A percentile compares a stretch with the other conserved stretches of the same genome.
Conservation (phyloP, 805 yeast genomes). For the Ogataea trehalophila region DNA sequence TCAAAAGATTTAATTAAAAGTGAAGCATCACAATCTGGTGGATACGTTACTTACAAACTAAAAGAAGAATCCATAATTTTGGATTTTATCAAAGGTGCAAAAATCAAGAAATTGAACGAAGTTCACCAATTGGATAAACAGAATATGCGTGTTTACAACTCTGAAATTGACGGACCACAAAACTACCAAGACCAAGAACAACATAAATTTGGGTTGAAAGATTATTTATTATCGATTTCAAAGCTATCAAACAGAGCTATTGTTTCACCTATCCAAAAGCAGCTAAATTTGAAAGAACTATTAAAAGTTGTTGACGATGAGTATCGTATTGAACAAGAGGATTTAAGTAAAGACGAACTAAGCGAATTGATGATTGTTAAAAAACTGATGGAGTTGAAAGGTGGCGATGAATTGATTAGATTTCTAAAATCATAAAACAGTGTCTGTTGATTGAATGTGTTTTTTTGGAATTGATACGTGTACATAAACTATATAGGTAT, state of each 20-base stretch:
- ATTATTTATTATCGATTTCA: constrained; percentile 29
- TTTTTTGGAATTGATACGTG: too few relatives aligned
- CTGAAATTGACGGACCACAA: constrained; percentile 10
- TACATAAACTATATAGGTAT: too few relatives aligned
- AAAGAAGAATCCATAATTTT: constrained; percentile 65
- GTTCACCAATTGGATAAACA: constrained; percentile 30
- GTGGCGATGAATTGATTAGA: constrained; percentile 56
- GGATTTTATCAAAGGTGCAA: constrained; percentile 60
- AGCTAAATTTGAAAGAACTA: constrained; percentile 43
- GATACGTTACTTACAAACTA: constrained; percentile 49
- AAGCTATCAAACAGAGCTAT: constrained; percentile 30
- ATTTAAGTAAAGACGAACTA: constrained; percentile 36
- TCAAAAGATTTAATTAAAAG: constrained; percentile 22
- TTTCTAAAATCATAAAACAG: constrained; percentile 39
- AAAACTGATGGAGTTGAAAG: constrained; percentile 60
- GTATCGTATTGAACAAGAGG: constrained; percentile 13
- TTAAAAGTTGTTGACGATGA: constrained; percentile 34
- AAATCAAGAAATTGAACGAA: constrained; percentile 31
- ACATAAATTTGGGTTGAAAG: constrained; percentile 12
- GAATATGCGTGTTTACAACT: constrained; percentile 29
- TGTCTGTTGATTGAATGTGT: too few relatives aligned
- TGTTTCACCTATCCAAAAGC: constrained; percentile 26
- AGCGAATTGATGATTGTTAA: constrained; percentile 52
- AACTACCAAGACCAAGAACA: not conserved
- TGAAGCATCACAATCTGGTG: constrained; percentile 8